A percentile compares a stretch with the other conserved stretches of the same genome.
phyloP scores from a whole-genome alignment of 768 basidiomycete genomes.

The Agrocybe praecox region DNA sequence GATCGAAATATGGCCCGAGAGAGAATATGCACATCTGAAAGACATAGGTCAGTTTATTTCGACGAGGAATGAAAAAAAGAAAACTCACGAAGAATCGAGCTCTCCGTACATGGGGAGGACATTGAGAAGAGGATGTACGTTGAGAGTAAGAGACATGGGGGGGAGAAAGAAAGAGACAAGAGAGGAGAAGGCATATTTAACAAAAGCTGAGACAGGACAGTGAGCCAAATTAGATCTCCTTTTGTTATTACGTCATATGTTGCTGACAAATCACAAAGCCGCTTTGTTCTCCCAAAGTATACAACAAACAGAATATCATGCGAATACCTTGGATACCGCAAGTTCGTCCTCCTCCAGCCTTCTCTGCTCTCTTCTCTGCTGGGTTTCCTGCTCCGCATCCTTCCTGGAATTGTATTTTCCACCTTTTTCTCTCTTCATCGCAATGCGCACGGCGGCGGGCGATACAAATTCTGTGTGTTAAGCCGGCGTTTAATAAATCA shows the following conservation, averaged over 20 bases:
- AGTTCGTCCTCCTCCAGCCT: conserved; percentile 75
- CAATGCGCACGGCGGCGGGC: conserved; percentile 78
- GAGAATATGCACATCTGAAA: conserved; percentile 79
- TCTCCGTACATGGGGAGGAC: conserved; percentile 73
- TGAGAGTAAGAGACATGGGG: conserved; percentile 66
- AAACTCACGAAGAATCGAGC: conserved; percentile 61
- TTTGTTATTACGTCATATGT: conserved; percentile 24
- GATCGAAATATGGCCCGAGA: conserved; percentile 80
- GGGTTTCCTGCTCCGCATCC: conserved; percentile 69
- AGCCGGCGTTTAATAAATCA: neutral
- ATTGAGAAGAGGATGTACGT: conserved; percentile 59
- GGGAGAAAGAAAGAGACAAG: conserved; percentile 5
- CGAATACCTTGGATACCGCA: conserved; percentile 88
- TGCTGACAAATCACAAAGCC: conserved; percentile 13
- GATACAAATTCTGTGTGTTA: conserved; percentile 80
- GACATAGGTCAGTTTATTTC: conserved; percentile 1
- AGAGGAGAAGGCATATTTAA: conserved; percentile 14
- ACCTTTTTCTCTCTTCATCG: conserved; percentile 71
- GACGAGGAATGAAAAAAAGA: neutral
- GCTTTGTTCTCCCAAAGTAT: conserved; percentile 14
- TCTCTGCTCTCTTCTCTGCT: conserved; percentile 63
- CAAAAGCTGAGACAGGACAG: conserved; percentile 19
- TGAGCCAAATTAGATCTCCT: conserved; percentile 5
- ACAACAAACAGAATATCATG: conserved; percentile 47
- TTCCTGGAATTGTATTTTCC: conserved; percentile 83